Base-by-base conservation (phyloP, 176 grass and related monocot genomes). In the Avena eriantha region DNA sequence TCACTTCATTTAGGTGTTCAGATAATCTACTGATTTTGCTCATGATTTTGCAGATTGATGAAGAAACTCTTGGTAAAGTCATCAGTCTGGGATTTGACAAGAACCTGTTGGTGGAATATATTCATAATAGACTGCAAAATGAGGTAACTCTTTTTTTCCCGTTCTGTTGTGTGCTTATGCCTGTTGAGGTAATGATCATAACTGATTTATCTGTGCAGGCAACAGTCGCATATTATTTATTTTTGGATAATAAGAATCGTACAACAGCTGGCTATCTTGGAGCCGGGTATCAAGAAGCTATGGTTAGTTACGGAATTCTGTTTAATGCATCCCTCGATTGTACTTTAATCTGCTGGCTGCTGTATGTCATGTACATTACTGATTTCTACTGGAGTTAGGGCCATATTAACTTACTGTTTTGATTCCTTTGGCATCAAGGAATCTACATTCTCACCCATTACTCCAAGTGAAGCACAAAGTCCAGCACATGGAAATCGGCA, bases 151-250 rank as follows among this genome's bases (percentile, higher is more conserved):
- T 12, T 72, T 59, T 84, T 33, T 55, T 55, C 83, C 21, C 2
- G 7, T 21, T 58, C 41, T 73, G 4, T 74, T 71, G 45, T 49
- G 12, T 60, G 19, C 15, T 24, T 80, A 35, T 13, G 51, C 43
- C 8, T 53, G 13, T 70, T 50, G 46, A 54, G 84, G 39, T 66
- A 78, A 34, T 15, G 15, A 18, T 48, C 19, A 16, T 85, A 19
- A 74, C 67, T 79, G 56, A 82, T 55, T 77, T 90, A 35, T 31
- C 60, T 79, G 22, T 88, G 18, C 85, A 98, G 93, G 95, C 95
- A 53, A 95, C 95, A 60, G 95, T 98, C 82, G 89, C 95, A 39
- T 98, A 98, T 87, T 98, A 95, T 86, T 92, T 98, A 47, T 86
- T 95, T 76, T 77, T 98, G 88, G 95, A 95, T 66, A 95, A 98